phyloP scores from a whole-genome alignment of 768 basidiomycete species.

The Auriculariales sp. region DNA sequence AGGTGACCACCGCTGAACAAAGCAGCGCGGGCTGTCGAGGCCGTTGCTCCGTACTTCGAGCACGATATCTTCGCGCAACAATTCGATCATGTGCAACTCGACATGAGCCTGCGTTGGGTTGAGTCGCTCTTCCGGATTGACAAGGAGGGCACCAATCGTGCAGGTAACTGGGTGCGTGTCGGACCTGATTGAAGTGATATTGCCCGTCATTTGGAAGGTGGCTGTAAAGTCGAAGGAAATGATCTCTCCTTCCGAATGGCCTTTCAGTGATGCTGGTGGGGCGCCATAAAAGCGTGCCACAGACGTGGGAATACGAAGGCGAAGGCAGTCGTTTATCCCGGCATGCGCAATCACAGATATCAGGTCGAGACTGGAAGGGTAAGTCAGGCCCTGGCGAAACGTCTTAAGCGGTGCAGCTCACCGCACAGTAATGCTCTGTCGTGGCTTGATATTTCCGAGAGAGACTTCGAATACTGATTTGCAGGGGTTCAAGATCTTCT shows the following conservation, averaged over 20 bases:
- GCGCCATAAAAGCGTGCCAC: slow-evolving; percentile 8
- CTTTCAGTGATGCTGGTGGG: slow-evolving; percentile 1
- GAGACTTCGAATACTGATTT: neutral
- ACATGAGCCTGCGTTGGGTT: neutral
- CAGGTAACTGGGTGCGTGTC: slow-evolving; percentile 8
- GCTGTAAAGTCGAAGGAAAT: slow-evolving; percentile 6
- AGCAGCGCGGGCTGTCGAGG: slow-evolving; percentile 40
- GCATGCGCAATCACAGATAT: neutral
- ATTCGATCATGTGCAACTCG: slow-evolving; percentile 18
- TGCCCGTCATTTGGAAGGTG: slow-evolving; percentile 5
- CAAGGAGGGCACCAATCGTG: slow-evolving; percentile 16
- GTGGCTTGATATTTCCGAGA: neutral
- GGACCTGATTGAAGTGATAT: slow-evolving; percentile 10
- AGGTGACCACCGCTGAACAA: slow-evolving; percentile 25
- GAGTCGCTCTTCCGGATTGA: slow-evolving; percentile 17
- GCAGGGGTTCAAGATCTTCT: neutral
- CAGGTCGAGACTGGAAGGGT: neutral
- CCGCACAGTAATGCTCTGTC: neutral
- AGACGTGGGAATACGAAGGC: slow-evolving; percentile 5
- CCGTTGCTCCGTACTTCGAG: slow-evolving; percentile 32
- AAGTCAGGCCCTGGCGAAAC: neutral
- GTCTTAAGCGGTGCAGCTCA: neutral
- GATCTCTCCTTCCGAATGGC: neutral
- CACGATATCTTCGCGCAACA: slow-evolving; percentile 36
- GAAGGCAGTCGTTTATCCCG: slow-evolving; percentile 1